Percentiles rank a stretch among this genome's conserved stretches.
Conservation (phyloP, 1,284 basidiomycete species). For the Apiotrichum veenhuisii region DNA sequence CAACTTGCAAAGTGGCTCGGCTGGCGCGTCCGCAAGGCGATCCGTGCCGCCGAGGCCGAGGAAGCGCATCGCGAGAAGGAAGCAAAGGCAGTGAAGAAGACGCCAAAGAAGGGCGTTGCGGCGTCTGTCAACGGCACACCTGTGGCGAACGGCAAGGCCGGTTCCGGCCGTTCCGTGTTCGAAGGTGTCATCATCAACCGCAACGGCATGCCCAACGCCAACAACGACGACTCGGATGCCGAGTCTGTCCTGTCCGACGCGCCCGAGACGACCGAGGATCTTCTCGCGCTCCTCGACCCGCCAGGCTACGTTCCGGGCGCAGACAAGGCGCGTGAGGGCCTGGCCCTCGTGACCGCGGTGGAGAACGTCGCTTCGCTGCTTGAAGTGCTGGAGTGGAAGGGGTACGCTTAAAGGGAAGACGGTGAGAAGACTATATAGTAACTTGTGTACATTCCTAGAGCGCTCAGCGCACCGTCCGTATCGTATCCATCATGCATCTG, state of each 20-base stretch:
- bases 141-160: neutral
- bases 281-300: slow-evolving; percentile 23
- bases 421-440: neutral
- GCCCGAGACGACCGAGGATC: slow-evolving; percentile 16
- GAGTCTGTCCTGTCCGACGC: slow-evolving; percentile 21
- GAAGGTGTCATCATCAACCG: neutral
- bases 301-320: slow-evolving; percentile 17
- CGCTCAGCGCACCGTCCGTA: too few species aligned
- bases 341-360: slow-evolving; percentile 5
- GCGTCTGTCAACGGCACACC: neutral
- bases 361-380: slow-evolving; percentile 28
- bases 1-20: slow-evolving; percentile 28
- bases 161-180: neutral
- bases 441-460: too few species aligned
- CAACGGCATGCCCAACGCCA: neutral
- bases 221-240: slow-evolving; percentile 11
- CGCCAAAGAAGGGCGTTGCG: slow-evolving; percentile 1
- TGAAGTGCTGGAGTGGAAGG: slow-evolving; percentile 40
- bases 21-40: slow-evolving; percentile 17
- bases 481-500: too few species aligned
- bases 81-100: slow-evolving; percentile 7
- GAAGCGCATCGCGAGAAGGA: slow-evolving; percentile 8
- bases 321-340: slow-evolving; percentile 9
- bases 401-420: slow-evolving; percentile 3
- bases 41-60: slow-evolving; percentile 6